These are phyloP conservation scores for Leptoxyphium fumago DNA, from an alignment of 2,329 filamentous ascomycete genomes.

Conservation along the genomic window DNA sequence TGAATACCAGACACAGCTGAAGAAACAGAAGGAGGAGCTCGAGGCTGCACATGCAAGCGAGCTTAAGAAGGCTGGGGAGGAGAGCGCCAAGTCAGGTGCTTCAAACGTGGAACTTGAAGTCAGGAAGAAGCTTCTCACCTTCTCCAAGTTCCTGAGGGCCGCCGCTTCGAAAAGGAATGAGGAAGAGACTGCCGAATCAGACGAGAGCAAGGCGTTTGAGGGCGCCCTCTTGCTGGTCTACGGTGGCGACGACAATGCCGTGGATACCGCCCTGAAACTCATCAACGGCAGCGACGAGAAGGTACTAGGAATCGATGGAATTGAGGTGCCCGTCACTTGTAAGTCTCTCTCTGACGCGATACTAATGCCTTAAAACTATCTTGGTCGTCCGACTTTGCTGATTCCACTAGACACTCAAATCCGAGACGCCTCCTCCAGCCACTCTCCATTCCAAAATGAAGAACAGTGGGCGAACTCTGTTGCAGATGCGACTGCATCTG, in stretches of 20 bases:
- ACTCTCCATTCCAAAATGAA: slow-evolving; percentile 40
- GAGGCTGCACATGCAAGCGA: slow-evolving; percentile 41
- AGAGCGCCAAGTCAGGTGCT: slow-evolving; percentile 39
- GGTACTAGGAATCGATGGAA: slow-evolving; percentile 49
- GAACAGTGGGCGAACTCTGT: slow-evolving; percentile 36
- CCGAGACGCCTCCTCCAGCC: slow-evolving; percentile 27
- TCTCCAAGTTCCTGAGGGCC: slow-evolving; percentile 68
- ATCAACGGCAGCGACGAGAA: slow-evolving; percentile 56
- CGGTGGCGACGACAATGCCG: slow-evolving; percentile 59
- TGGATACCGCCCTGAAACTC: slow-evolving; percentile 61
- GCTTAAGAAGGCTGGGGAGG: slow-evolving; percentile 39
- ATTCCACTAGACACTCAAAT: slow-evolving; percentile 20
- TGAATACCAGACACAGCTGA: slow-evolving; percentile 50
- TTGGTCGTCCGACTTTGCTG: neutral
- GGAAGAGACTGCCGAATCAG: slow-evolving; percentile 50
- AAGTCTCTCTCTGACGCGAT: slow-evolving; percentile 21
- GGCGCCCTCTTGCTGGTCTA: slow-evolving; percentile 67
- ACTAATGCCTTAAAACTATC: slow-evolving; percentile 40
- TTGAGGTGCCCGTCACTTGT: slow-evolving; percentile 58
- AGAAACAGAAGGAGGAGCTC: slow-evolving; percentile 42
- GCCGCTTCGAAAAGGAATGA: slow-evolving; percentile 60
- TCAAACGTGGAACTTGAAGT: slow-evolving; percentile 33
- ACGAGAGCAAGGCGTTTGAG: slow-evolving; percentile 70
- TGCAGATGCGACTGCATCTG: slow-evolving; percentile 21
- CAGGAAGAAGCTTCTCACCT: slow-evolving; percentile 49